phyloP scores from a whole-genome alignment of 768 basidiomycete genomes.

The Termitomyces sp. region DNA sequence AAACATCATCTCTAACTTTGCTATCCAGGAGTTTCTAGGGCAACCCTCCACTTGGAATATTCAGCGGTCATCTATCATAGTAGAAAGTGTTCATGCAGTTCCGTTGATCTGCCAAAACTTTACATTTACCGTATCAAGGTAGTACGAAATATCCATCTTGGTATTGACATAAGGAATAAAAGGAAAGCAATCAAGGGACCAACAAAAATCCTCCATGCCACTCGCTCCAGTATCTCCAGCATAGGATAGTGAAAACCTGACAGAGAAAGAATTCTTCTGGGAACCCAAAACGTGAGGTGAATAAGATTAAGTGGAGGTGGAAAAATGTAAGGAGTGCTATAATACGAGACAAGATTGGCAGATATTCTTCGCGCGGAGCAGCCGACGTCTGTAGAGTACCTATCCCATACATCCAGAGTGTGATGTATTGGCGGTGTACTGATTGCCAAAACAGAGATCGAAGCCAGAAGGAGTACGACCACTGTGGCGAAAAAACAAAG shows the following conservation, averaged over 20 bases:
- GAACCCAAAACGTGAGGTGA: slow-evolving; percentile 18
- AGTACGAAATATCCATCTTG: background rate
- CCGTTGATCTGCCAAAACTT: background rate
- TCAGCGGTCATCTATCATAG: too few species aligned
- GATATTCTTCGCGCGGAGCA: slow-evolving; percentile 37
- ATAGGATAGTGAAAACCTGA: slow-evolving; percentile 15
- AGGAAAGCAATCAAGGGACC: slow-evolving; percentile 30
- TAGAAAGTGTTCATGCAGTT: background rate
- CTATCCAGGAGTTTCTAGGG: too few species aligned
- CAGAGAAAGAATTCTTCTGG: slow-evolving; percentile 9
- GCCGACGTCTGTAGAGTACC: slow-evolving; percentile 38
- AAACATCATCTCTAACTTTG: too few species aligned
- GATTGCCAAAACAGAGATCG: slow-evolving; percentile 27
- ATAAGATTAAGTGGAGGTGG: slow-evolving; percentile 50
- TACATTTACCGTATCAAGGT: background rate
- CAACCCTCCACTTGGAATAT: too few species aligned
- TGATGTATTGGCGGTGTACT: slow-evolving; percentile 3
- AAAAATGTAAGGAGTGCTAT: slow-evolving; percentile 33
- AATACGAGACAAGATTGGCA: slow-evolving; percentile 27
- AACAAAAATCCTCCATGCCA: slow-evolving; percentile 37
- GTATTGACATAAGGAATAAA: slow-evolving; percentile 5
- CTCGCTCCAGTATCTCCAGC: slow-evolving; percentile 18
- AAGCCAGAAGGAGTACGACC: slow-evolving; percentile 26
- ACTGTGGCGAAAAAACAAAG: slow-evolving; percentile 28
- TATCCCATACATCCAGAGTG: slow-evolving; percentile 35